Conservation (phyloP, 768 basidiomycete genomes). For the Sporobolomyces pararoseus region DNA sequence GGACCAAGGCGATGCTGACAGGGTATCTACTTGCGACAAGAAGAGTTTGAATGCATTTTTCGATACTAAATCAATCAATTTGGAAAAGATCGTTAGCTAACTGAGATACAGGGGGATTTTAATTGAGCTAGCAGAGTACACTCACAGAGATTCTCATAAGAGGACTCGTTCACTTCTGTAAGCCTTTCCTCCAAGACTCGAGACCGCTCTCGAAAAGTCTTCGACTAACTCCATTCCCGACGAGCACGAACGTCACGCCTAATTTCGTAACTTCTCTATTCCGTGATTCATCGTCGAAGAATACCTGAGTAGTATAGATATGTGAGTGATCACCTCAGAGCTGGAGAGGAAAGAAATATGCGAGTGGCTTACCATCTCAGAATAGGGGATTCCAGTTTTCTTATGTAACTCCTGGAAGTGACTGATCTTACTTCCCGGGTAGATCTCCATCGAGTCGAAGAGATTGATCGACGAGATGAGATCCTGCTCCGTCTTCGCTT, state of each 20-base stretch:
- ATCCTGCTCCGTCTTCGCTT: not conserved
- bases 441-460: conserved; percentile 52
- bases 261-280: conserved; percentile 40
- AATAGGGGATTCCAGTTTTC: conserved; percentile 70
- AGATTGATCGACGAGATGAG: conserved; percentile 47
- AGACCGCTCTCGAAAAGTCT: conserved; percentile 69
- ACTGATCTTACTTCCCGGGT: conserved; percentile 53
- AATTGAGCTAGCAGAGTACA: too few relatives aligned
- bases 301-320: conserved; percentile 49
- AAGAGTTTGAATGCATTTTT: too few relatives aligned
- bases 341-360: too few relatives aligned
- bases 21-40: too few relatives aligned
- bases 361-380: conserved; percentile 62
- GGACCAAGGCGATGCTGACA: too few relatives aligned
- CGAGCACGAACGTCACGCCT: conserved; percentile 81
- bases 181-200: conserved; percentile 60
- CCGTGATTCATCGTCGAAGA: conserved; percentile 57
- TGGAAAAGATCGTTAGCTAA: too few relatives aligned
- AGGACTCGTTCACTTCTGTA: not conserved
- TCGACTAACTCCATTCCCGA: conserved; percentile 59
- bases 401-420: conserved; percentile 74
- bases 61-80: too few relatives aligned
- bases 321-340: too few relatives aligned
- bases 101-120: too few relatives aligned
- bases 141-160: too few relatives aligned